phyloP scores from a whole-genome alignment of 306 rosid species.

The Purshia tridentata region DNA sequence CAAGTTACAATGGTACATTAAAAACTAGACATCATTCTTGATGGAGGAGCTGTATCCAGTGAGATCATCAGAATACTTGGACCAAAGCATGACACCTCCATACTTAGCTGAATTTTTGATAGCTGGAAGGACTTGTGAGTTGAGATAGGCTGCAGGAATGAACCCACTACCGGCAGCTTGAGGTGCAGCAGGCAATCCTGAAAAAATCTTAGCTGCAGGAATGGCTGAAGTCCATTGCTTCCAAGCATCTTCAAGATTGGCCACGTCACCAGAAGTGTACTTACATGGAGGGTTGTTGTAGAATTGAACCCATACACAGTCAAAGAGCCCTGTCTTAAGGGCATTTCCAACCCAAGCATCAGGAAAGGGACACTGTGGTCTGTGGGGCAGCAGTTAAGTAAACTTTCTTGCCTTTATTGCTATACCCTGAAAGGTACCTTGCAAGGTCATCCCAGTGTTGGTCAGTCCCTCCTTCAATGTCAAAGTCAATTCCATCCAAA shows the following conservation, averaged over 20 bases:
- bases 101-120: slow-evolving; percentile 33
- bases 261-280: slow-evolving; percentile 29
- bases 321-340: slow-evolving; percentile 28
- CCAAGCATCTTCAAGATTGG: slow-evolving; percentile 48
- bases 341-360: slow-evolving; percentile 33
- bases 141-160: slow-evolving; percentile 29
- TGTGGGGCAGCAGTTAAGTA: slow-evolving; percentile 38
- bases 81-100: slow-evolving; percentile 49
- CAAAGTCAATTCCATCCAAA: slow-evolving; percentile 43
- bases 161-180: slow-evolving; percentile 47
- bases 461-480: slow-evolving; percentile 22
- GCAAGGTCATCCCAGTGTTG: slow-evolving; percentile 35
- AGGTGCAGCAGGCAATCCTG: slow-evolving; percentile 64
- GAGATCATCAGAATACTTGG: slow-evolving; percentile 22
- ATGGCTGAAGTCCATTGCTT: slow-evolving; percentile 49
- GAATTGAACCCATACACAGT: slow-evolving; percentile 64
- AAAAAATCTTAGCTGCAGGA: slow-evolving; percentile 42
- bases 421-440: slow-evolving; percentile 19
- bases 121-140: slow-evolving; percentile 32
- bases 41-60: slow-evolving; percentile 38
- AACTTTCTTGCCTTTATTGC: slow-evolving; percentile 5
- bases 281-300: slow-evolving; percentile 62
- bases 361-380: slow-evolving; percentile 38
- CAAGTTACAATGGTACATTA: not conserved
- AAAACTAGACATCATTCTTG: slow-evolving; percentile 18